A percentile compares a stretch with the other conserved stretches of the same genome.
These are phyloP conservation scores for Trichoderma reesei DNA, from an alignment of 495 filamentous ascomycete species.

Conservation along the genomic window DNA sequence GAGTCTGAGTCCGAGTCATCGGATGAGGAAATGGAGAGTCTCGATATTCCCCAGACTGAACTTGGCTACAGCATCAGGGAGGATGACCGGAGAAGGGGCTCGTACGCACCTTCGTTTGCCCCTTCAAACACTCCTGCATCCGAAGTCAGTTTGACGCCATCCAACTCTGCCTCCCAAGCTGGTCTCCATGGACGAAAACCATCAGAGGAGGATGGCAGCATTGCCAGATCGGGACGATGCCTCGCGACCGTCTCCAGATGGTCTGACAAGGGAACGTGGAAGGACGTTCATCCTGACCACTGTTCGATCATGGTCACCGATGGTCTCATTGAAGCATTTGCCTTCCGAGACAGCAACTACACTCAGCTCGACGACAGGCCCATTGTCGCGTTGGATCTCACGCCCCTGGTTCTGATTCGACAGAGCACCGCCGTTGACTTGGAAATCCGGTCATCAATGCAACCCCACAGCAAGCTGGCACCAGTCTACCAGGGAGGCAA, in stretches of 20 bases:
- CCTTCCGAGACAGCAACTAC: conserved; percentile 42
- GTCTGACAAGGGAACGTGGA: conserved; percentile 75
- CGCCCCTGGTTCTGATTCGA: conserved; percentile 77
- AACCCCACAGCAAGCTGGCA: conserved; percentile 58
- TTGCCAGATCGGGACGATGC: conserved; percentile 36
- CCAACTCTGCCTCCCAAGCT: conserved; percentile 66
- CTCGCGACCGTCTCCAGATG: conserved; percentile 77
- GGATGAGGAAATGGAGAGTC: conserved; percentile 41
- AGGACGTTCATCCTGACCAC: conserved; percentile 60
- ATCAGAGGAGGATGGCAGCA: conserved; percentile 41
- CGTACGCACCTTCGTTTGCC: not conserved
- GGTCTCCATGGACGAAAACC: conserved; percentile 39
- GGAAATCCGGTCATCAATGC: conserved; percentile 76
- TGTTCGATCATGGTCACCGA: conserved; percentile 75
- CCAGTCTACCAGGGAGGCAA: conserved; percentile 54
- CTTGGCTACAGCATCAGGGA: conserved; percentile 40
- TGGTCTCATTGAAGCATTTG: conserved; percentile 77
- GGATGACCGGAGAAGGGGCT: not conserved
- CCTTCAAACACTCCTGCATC: conserved; percentile 17
- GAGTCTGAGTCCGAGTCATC: conserved; percentile 31
- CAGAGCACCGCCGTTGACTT: conserved; percentile 88
- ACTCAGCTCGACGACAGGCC: conserved; percentile 33
- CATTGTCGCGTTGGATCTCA: conserved; percentile 71
- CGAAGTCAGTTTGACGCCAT: conserved; percentile 51
- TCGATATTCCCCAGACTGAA: conserved; percentile 38